Base-by-base conservation (phyloP, 129 eudicot species). In the Mikania micrantha region DNA sequence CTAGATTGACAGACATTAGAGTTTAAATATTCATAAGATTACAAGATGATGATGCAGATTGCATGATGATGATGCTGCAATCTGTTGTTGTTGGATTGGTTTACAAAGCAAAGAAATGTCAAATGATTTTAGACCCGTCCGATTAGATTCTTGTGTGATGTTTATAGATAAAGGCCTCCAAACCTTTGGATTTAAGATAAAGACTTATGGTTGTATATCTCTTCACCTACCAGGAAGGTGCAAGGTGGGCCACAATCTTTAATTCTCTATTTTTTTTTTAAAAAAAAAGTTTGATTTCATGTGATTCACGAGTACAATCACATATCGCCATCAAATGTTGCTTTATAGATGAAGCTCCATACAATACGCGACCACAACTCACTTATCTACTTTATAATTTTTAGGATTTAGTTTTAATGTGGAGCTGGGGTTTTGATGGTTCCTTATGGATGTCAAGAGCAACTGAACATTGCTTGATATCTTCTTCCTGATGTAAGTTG, bases 1-100 rank as follows among this genome's bases (percentile, higher is more conserved):
- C n/a, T n/a, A n/a, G n/a, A n/a, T n/a, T 64, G 67, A 74, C 73
- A 65, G 1, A 41, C 3, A 17, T 15, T 54, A n/a, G 29, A 49
- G 64, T 72, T 36, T 53, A 3, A 19, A 21, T 0, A 56, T 21
- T 53, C 13, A 53, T 24, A 69, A 25, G 64, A 58, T 38, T 61
- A 20, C 2, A 11, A 3, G 66, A 16, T 17, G 25, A 29, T 32
- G 25, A 44, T 65, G 70, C 5, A n/a, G n/a, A n/a, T 38, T 61
- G 32, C 2, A 11, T 1, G 66, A 16, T 17, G 25, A 29, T 32
- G 25, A 44, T 65, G 70, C 5, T 66, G 10, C 8, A 64, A 66
- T 44, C 15, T n/a, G 56, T 24, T n/a, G 40, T 44, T 65, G 13
- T 25, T 44, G 39, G 20, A 27, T 65, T 65, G 70, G 38, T 42